A percentile compares a stretch with the other conserved stretches of the same genome.
phyloP scores from a whole-genome alignment of 306 rosid species.

The Castanea mollissima region DNA sequence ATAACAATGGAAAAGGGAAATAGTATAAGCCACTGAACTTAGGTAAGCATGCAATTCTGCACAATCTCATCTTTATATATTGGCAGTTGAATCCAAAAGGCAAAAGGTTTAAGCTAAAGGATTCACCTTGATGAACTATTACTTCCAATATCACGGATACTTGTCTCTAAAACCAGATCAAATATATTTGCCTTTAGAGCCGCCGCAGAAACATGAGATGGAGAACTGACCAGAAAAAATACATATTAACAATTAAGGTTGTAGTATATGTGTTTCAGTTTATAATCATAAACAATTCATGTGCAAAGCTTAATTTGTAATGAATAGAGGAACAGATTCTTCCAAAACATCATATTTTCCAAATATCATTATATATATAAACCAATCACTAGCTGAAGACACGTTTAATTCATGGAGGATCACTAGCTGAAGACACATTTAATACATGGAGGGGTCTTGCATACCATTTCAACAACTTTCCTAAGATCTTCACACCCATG shows the following conservation, averaged over 20 bases:
- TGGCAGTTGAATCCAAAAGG: not conserved
- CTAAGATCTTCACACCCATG: slow-evolving; percentile 67
- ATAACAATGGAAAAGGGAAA: slow-evolving; percentile 5
- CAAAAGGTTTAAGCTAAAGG: not conserved
- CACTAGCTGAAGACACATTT: not conserved
- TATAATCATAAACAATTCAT: not conserved
- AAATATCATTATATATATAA: not conserved
- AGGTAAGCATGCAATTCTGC: not conserved
- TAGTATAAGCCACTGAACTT: slow-evolving; percentile 2
- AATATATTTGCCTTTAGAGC: slow-evolving; percentile 72
- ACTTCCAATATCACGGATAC: slow-evolving; percentile 34
- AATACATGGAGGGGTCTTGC: not conserved
- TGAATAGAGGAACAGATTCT: not conserved
- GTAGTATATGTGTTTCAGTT: not conserved
- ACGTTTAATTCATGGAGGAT: not conserved
- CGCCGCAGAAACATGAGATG: slow-evolving; percentile 59
- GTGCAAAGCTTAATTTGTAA: not conserved
- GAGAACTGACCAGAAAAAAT: slow-evolving; percentile 53
- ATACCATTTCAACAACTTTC: slow-evolving; percentile 74
- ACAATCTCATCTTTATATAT: not conserved
- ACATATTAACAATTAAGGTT: not conserved
- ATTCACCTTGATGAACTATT: slow-evolving; percentile 61
- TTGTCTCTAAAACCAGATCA: slow-evolving; percentile 48
- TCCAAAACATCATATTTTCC: not conserved
- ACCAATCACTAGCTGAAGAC: not conserved